phyloP scores from a whole-genome alignment of 495 filamentous ascomycete species.

The Penicillium pancosmium region DNA sequence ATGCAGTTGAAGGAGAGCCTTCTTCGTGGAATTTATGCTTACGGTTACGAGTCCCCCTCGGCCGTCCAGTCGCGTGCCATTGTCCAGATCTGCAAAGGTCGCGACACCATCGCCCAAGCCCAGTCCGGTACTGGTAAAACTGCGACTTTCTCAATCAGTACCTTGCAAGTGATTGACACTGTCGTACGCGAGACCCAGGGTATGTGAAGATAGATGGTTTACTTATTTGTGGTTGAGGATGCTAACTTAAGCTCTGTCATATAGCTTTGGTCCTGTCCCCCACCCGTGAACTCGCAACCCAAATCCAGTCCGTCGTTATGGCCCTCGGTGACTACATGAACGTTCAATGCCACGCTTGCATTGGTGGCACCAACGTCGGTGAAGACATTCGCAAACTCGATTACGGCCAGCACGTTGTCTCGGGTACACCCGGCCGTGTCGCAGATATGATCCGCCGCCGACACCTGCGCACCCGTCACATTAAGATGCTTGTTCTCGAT shows the following conservation, averaged over 20 bases:
- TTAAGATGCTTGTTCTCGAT: conserved; percentile 99
- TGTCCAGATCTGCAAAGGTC: conserved; percentile 97
- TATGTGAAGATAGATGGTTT: conserved; percentile 23
- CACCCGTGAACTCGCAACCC: conserved; percentile 94
- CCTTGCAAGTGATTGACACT: conserved; percentile 91
- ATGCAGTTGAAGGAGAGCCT: conserved; percentile 96
- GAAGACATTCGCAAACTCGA: conserved; percentile 97
- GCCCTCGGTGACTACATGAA: conserved; percentile 99
- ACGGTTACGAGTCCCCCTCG: conserved; percentile 96
- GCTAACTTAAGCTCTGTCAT: neutral
- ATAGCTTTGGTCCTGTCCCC: conserved; percentile 91
- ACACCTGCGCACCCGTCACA: conserved; percentile 86
- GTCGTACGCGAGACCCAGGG: conserved; percentile 82
- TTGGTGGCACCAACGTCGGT: conserved; percentile 95
- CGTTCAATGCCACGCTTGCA: conserved; percentile 97
- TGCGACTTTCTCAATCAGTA: conserved; percentile 96
- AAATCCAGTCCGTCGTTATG: conserved; percentile 97
- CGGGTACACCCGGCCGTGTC: conserved; percentile 92
- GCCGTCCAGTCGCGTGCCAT: conserved; percentile 97
- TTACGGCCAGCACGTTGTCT: conserved; percentile 95
- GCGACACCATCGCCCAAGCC: conserved; percentile 98
- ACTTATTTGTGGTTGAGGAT: neutral
- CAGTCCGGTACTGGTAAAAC: conserved; percentile 99
- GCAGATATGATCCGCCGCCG: conserved; percentile 99
- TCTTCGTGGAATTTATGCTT: conserved; percentile 96